phyloP scores from a whole-genome alignment of 1,284 basidiomycete genomes.

The Ceratobasidium sp. region DNA sequence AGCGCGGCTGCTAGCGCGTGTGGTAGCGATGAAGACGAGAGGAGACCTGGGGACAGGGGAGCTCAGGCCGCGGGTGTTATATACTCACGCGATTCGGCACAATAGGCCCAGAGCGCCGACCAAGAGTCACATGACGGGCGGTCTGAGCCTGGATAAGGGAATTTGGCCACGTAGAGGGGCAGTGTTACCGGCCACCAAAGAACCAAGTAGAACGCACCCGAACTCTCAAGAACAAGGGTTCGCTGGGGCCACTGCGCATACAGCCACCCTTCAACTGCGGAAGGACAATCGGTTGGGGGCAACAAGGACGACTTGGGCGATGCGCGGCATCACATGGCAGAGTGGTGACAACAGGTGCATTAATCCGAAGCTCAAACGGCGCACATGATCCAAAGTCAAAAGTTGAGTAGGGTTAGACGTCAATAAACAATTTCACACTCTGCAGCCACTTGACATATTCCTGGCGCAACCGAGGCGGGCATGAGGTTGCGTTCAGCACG shows the following conservation, averaged over 20 bases:
- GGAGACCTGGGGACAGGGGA: slow-evolving; percentile 28
- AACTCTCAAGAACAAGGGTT: slow-evolving; percentile 21
- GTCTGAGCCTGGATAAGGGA: slow-evolving; percentile 34
- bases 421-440: slow-evolving; percentile 39
- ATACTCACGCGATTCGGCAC: slow-evolving; percentile 26
- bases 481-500: slow-evolving; percentile 19
- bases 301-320: neutral
- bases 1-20: slow-evolving; percentile 9
- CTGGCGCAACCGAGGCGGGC: slow-evolving; percentile 20
- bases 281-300: slow-evolving; percentile 23
- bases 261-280: neutral
- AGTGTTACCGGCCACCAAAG: slow-evolving; percentile 17
- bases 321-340: slow-evolving; percentile 36
- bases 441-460: slow-evolving; percentile 44
- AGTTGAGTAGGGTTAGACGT: slow-evolving; percentile 23
- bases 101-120: slow-evolving; percentile 8
- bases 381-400: slow-evolving; percentile 42
- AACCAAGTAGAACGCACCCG: slow-evolving; percentile 28
- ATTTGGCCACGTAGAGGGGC: slow-evolving; percentile 41
- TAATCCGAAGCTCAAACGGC: slow-evolving; percentile 30
- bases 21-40: slow-evolving; percentile 14
- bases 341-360: slow-evolving; percentile 42
- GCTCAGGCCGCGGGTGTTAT: slow-evolving; percentile 26
- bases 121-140: slow-evolving; percentile 37
- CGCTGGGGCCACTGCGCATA: neutral